Base-by-base conservation (phyloP, 768 basidiomycete genomes). In the Suillus discolor region DNA sequence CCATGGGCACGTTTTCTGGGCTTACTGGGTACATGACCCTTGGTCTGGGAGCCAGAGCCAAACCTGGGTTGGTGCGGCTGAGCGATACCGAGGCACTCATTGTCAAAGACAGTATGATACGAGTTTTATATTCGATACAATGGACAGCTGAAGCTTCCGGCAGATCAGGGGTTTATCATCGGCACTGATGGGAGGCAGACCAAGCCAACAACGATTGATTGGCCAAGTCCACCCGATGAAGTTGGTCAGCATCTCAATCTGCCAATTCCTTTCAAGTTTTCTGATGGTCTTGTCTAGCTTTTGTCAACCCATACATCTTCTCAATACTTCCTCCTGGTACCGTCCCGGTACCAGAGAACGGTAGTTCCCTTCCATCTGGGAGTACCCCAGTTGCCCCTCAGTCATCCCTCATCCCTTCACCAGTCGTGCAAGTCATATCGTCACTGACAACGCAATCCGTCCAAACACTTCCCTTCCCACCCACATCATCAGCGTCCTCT, bases 1-100 rank as follows among this genome's bases (percentile, higher is more conserved):
- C 89, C 2, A 91, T 88, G 84, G 88, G 89, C n/a, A 89, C 92
- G 0, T 80, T 94, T n/a, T 86, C 84, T 13, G 91, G 92, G 4
- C 77, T 94, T 13, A 88, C 91, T 3, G 91, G 91, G 4, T 96
- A 95, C 70, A 94, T 96, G 92, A 90, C 88, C 3, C 80, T 94
- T 28, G 91, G 93, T 1, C 79, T 94, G 9, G 91, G 91, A 11
- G 83, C 88, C 5, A 94, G 90, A 74, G 82, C 83, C 16, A 94
- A 89, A 75, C 89, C 92, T 2, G 84, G 82, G 7, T 80, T 87
- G 12, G 79, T 87, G 2, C 81, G 80, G 16, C 76, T 90, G 34
- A 79, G 78, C 41, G 87, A 89, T 8, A 81, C 80, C 0, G 91
- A 96, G 70, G 84, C 85, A 9, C 76, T 96, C 4, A 84, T 95